A percentile compares a stretch with the other conserved stretches of the same genome.
phyloP scores from a whole-genome alignment of 345 rosid genomes.

The Gossypium thurberi region DNA sequence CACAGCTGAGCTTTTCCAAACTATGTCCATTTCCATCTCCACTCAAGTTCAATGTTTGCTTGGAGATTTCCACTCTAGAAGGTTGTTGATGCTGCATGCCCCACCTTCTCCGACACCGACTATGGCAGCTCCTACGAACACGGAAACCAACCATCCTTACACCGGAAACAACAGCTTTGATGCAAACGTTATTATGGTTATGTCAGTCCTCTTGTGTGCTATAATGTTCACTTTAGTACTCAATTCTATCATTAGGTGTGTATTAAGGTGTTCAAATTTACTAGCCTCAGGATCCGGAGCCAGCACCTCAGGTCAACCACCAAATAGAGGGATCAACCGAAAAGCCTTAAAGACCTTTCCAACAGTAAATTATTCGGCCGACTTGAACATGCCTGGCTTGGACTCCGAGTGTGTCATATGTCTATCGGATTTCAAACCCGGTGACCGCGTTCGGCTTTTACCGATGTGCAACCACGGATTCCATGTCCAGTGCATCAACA shows the following conservation, averaged over 20 bases:
- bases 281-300: conserved; percentile 27
- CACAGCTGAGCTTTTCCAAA: neutral
- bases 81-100: conserved; percentile 27
- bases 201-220: conserved; percentile 81
- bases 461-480: conserved; percentile 85
- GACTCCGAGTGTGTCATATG: conserved; percentile 75
- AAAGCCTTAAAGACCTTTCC: conserved; percentile 70
- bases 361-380: conserved; percentile 43
- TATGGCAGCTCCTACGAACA: conserved; percentile 32
- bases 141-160: conserved; percentile 25
- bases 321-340: conserved; percentile 67
- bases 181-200: conserved; percentile 66
- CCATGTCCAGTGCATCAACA: conserved; percentile 76
- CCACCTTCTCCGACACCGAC: conserved; percentile 19
- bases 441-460: conserved; percentile 63
- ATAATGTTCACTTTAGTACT: conserved; percentile 70
- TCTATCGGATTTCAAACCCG: conserved; percentile 47
- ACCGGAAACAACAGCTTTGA: conserved; percentile 39
- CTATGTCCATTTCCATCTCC: conserved; percentile 29
- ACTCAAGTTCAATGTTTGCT: conserved; percentile 24
- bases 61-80: conserved; percentile 40
- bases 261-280: conserved; percentile 46
- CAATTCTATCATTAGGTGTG: conserved; percentile 64
- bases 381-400: conserved; percentile 44
- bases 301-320: conserved; percentile 29